Base-by-base conservation (phyloP, 768 basidiomycete species). In the Xerocomellus intermedius region DNA sequence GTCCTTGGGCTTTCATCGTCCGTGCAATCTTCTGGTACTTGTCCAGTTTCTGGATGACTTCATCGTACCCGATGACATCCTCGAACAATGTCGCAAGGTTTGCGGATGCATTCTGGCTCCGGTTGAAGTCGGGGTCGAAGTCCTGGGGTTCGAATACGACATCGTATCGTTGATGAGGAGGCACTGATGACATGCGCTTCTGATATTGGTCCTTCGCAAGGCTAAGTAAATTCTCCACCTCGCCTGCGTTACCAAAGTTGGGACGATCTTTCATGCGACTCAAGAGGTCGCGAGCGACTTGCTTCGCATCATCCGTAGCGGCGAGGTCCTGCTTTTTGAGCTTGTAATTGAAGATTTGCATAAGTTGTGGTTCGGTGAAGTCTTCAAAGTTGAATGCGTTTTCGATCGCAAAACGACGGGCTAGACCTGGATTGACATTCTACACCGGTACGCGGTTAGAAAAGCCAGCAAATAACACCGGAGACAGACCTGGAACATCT, bases 371-470 rank as follows among this genome's bases (percentile, higher is more conserved):
- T 51, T 83, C 77, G 8, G 69, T 77, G 62, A 84, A 89, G 64
- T 89, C 84, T 30, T 85, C 80, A 56, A 87, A 88, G n/a, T 73
- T 68, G 74, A 87, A 88, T 0, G 86, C 82, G 42, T 85, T 76
- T 51, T 87, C 87, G 28, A 87, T 83, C 12, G 79, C 78, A 64
- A 89, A 89, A 1, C 87, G 83, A 24, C 87, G 79, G 3, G 80
- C 69, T 9, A 88, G 69, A 14, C 86, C 87, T 0, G 85, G 82
- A 60, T 88, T 89, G 30, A 87, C 86, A 47, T 87, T 83, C 86
- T 88, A 49, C 50, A 38, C 28, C 2, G 1, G 24, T 1, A 2
- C 0, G 1, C 3, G 19, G 30, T 63, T 8, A 61, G 44, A 33
- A 33, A 6, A n/a, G 12, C 17, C n/a, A 8, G 5, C 0, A 10